Conservation (phyloP, 495 filamentous ascomycete species). For the Thozetella sp. region DNA sequence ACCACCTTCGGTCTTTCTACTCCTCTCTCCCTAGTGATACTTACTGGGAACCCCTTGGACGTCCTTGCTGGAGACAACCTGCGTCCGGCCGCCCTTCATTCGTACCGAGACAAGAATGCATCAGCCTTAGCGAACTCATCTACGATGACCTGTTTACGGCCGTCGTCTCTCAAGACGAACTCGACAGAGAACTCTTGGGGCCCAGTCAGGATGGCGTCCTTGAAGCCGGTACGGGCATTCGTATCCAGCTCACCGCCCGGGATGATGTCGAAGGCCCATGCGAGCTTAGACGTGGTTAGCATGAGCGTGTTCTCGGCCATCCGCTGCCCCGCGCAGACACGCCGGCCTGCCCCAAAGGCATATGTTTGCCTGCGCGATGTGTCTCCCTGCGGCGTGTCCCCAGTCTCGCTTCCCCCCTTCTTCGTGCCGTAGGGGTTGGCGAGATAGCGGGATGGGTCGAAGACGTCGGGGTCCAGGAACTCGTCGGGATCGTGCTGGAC, state of each 20-base stretch:
- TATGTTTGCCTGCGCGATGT: conserved; percentile 7
- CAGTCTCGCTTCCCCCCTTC: too few relatives aligned
- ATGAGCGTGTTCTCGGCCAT: conserved; percentile 16
- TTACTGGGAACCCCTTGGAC: too few relatives aligned
- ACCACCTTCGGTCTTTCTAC: too few relatives aligned
- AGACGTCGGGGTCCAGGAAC: conserved; percentile 1
- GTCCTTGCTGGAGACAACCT: too few relatives aligned
- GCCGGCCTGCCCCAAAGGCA: conserved; percentile 13
- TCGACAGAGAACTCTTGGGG: not conserved
- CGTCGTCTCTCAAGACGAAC: not conserved
- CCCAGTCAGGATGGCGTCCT: not conserved
- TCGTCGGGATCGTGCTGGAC: not conserved
- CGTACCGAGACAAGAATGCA: not conserved
- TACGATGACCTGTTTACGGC: not conserved
- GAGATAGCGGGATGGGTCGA: conserved; percentile 18
- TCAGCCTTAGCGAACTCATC: not conserved
- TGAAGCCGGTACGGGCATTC: not conserved
- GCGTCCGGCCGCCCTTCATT: too few relatives aligned
- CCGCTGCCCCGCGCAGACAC: conserved; percentile 12
- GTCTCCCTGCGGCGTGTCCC: not conserved
- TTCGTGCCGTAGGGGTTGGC: conserved; percentile 15
- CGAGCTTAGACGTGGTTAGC: conserved; percentile 13
- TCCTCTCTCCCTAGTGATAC: too few relatives aligned
- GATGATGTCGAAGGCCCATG: conserved; percentile 13
- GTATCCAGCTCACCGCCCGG: conserved; percentile 1